Conservation (phyloP, 2,329 filamentous ascomycete species). For the Claviceps digitariae region DNA sequence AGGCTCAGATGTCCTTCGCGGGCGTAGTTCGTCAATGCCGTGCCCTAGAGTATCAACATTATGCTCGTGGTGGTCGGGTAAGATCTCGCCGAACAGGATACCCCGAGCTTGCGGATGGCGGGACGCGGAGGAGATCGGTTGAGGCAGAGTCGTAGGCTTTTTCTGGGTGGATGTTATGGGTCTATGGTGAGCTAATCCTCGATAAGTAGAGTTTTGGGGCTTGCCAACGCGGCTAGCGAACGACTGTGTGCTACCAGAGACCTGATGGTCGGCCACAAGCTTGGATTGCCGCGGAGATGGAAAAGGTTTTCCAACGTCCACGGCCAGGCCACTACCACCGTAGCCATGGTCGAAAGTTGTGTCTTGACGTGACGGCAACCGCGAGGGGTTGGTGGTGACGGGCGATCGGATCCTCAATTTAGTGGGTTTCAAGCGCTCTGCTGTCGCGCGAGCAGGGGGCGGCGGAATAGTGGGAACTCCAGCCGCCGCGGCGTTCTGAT, state of each 20-base stretch:
- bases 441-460: background rate
- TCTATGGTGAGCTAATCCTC: slow-evolving; percentile 21
- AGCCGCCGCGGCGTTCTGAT: slow-evolving; percentile 34
- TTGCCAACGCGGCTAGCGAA: slow-evolving; percentile 47
- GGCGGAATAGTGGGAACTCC: background rate
- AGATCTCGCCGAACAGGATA: slow-evolving; percentile 64
- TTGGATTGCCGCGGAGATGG: slow-evolving; percentile 30
- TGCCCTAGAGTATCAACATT: slow-evolving; percentile 40
- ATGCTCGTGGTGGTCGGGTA: slow-evolving; percentile 43
- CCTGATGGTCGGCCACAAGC: slow-evolving; percentile 34
- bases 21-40: slow-evolving; percentile 41
- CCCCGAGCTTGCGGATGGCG: slow-evolving; percentile 27
- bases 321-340: background rate
- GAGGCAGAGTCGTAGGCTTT: slow-evolving; percentile 21
- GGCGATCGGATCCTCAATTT: slow-evolving; percentile 1
- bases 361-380: slow-evolving; percentile 2
- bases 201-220: slow-evolving; percentile 25
- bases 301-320: slow-evolving; percentile 11
- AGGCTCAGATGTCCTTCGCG: slow-evolving; percentile 59
- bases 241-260: slow-evolving; percentile 41
- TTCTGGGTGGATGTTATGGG: slow-evolving; percentile 21
- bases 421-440: background rate
- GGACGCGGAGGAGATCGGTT: slow-evolving; percentile 20
- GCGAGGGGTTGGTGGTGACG: background rate
- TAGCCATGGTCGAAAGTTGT: slow-evolving; percentile 5